Conservation (phyloP, 2,329 filamentous ascomycete genomes). For the Botrytis paeoniae region DNA sequence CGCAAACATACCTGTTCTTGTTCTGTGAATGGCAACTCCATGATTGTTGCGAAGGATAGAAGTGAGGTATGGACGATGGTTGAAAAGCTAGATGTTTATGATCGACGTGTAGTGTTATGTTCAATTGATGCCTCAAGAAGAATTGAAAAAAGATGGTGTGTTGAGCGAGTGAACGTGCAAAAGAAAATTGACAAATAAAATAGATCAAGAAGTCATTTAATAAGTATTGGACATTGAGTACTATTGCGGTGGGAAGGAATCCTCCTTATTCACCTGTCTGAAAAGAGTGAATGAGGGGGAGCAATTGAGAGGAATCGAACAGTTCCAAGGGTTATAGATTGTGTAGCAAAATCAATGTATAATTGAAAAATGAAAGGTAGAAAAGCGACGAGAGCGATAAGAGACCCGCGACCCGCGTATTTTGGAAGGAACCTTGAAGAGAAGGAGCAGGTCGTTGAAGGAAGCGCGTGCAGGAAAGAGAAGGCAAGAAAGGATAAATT, state of each 20-base stretch:
- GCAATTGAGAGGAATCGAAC: background rate
- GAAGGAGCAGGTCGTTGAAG: background rate
- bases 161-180: conserved; percentile 20
- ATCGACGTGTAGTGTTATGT: background rate
- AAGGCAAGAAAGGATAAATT: conserved; percentile 2
- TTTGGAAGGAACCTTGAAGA: background rate
- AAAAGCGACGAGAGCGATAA: background rate
- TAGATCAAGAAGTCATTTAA: conserved; percentile 24
- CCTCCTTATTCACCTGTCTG: background rate
- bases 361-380: conserved; percentile 10
- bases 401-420: conserved; percentile 15
- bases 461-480: conserved; percentile 11
- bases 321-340: background rate
- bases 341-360: conserved; percentile 12
- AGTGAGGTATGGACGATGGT: background rate
- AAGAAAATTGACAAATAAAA: conserved; percentile 24
- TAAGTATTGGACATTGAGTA: conserved; percentile 28
- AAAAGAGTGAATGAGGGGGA: background rate
- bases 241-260: background rate
- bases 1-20: conserved; percentile 36
- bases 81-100: background rate
- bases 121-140: background rate
- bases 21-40: conserved; percentile 35
- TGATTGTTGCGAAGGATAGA: conserved; percentile 13
- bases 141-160: background rate